phyloP scores from a whole-genome alignment of 495 filamentous ascomycete species.

The Achaetomiella virescens region DNA sequence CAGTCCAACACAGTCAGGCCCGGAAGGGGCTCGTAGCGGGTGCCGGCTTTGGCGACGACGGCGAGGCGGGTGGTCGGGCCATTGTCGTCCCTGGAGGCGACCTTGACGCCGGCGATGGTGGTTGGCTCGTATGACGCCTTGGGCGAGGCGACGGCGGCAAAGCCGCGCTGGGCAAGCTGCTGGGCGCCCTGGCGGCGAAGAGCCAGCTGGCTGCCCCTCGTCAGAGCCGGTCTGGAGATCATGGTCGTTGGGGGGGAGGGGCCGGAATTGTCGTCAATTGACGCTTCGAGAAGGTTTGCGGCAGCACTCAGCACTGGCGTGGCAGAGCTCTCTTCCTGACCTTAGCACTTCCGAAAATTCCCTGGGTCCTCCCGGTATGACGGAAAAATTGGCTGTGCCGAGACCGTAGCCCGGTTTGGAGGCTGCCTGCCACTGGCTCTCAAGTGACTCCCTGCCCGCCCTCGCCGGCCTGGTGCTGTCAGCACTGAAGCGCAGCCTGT shows the following conservation, averaged over 20 bases:
- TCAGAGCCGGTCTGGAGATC: constrained; percentile 75
- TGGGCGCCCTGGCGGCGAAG: constrained; percentile 58
- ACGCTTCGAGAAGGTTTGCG: constrained; percentile 34
- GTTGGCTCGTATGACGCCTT: constrained; percentile 79
- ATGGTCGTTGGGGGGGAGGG: constrained; percentile 53
- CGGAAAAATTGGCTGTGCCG: constrained; percentile 33
- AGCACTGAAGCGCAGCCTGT: constrained; percentile 11
- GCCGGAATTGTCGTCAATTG: constrained; percentile 40
- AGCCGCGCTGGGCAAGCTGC: constrained; percentile 54
- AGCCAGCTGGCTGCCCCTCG: constrained; percentile 71
- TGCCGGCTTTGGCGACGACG: constrained; percentile 86
- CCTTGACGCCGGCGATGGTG: constrained; percentile 80
- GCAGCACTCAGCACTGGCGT: constrained; percentile 18
- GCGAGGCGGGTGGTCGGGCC: constrained; percentile 86
- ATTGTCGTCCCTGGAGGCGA: constrained; percentile 78
- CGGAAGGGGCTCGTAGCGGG: constrained; percentile 81
- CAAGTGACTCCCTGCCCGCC: background rate
- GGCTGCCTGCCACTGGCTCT: background rate
- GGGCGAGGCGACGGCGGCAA: constrained; percentile 73
- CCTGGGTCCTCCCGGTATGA: constrained; percentile 24
- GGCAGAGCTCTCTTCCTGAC: constrained; percentile 23
- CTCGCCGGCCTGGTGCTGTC: background rate
- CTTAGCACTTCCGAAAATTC: constrained; percentile 32
- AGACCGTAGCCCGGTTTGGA: constrained; percentile 10
- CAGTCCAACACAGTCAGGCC: constrained; percentile 86